phyloP scores from a whole-genome alignment of 306 rosid species.

The Inga leiocalycina region DNA sequence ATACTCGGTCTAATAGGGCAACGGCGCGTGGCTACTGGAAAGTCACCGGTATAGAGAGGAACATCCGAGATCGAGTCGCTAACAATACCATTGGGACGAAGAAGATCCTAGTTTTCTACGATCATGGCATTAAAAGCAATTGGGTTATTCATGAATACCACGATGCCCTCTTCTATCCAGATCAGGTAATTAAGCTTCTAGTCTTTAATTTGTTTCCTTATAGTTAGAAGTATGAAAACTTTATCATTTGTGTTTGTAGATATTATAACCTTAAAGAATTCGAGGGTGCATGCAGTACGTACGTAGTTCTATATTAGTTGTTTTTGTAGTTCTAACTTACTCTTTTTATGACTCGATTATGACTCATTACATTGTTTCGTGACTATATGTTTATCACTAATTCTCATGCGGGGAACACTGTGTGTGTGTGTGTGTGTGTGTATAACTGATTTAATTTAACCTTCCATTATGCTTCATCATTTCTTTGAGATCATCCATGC shows the following conservation, averaged over 20 bases:
- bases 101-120: constrained; percentile 61
- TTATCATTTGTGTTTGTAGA: neutral
- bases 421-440: too few species aligned
- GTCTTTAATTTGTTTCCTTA: neutral
- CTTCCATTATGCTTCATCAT: neutral
- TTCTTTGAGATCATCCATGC: neutral
- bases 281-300: too few species aligned
- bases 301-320: neutral
- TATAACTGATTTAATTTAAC: neutral
- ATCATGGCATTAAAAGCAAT: constrained; percentile 37
- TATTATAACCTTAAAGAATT: too few species aligned
- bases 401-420: neutral
- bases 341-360: too few species aligned
- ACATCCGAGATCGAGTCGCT: constrained; percentile 26
- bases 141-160: constrained; percentile 82
- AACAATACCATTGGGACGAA: constrained; percentile 50
- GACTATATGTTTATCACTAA: neutral
- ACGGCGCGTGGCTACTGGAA: constrained; percentile 71
- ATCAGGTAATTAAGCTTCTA: constrained; percentile 35
- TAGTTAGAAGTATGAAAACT: too few species aligned
- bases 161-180: neutral
- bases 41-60: constrained; percentile 50
- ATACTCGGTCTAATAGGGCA: constrained; percentile 40
- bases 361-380: too few species aligned
- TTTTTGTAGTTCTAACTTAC: too few species aligned